Evolutionary conservation across 2,329 filamentous ascomycete genomes (phyloP).

Genomic region (Periconia sp.): DNA sequence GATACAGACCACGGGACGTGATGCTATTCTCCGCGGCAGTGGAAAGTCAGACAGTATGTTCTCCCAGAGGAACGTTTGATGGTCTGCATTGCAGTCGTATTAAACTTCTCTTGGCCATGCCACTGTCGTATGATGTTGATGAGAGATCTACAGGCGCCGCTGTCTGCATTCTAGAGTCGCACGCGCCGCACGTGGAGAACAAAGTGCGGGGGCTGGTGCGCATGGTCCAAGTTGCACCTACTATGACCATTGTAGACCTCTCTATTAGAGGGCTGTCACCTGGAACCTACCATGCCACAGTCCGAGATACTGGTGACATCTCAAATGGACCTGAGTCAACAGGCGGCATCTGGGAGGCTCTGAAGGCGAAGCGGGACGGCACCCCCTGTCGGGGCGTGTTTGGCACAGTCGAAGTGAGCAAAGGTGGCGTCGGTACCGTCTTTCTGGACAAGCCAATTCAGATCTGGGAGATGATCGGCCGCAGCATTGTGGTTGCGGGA

Average conservation of each 20-base stretch:
- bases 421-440: constrained; percentile 75
- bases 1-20: constrained; percentile 87
- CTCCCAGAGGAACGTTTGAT: constrained; percentile 4
- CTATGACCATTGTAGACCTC: constrained; percentile 83
- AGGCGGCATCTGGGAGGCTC: constrained; percentile 77
- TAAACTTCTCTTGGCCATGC: constrained; percentile 15
- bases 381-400: constrained; percentile 67
- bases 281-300: constrained; percentile 81
- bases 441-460: constrained; percentile 84
- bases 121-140: constrained; percentile 17
- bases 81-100: constrained; percentile 9
- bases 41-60: constrained; percentile 81
- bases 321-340: constrained; percentile 82
- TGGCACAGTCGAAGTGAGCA: constrained; percentile 76
- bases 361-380: constrained; percentile 52
- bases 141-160: constrained; percentile 66
- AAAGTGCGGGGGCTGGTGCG: constrained; percentile 85
- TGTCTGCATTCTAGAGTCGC: constrained; percentile 94
- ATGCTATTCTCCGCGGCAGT: constrained; percentile 91
- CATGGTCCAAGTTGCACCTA: constrained; percentile 88
- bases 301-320: constrained; percentile 87
- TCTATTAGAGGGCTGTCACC: constrained; percentile 82
- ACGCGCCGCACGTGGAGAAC: constrained; percentile 64
- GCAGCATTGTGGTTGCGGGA: constrained; percentile 85
- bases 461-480: constrained; percentile 95